These are phyloP conservation scores for Ganoderma boninense DNA, from an alignment of 1,284 basidiomycete species.

Conservation along the genomic window DNA sequence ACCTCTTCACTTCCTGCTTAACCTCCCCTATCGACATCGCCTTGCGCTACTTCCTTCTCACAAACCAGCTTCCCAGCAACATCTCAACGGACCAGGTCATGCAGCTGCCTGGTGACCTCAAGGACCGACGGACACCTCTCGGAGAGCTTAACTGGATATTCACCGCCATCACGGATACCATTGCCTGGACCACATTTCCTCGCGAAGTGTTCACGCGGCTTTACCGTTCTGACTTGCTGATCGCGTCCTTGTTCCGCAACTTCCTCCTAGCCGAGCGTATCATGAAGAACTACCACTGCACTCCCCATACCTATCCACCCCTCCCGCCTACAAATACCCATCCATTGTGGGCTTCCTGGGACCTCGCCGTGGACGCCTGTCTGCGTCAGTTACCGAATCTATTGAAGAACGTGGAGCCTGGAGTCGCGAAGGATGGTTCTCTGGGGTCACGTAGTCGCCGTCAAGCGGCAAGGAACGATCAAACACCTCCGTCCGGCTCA, in stretches of 20 bases:
- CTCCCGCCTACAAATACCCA: conserved; percentile 96
- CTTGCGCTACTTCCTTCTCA: conserved; percentile 93
- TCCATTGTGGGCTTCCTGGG: conserved; percentile 97
- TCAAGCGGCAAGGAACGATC: conserved; percentile 34
- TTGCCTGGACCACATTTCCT: conserved; percentile 98
- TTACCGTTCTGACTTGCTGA: conserved; percentile 95
- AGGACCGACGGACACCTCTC: conserved; percentile 94
- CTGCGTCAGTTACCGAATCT: conserved; percentile 92
- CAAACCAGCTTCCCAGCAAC: conserved; percentile 82
- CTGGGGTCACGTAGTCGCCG: conserved; percentile 42
- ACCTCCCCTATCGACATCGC: conserved; percentile 99
- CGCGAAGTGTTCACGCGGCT: conserved; percentile 93
- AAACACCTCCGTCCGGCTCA: conserved; percentile 34
- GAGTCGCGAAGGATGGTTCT: conserved; percentile 43
- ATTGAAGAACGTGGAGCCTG: conserved; percentile 66
- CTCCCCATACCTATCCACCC: conserved; percentile 92
- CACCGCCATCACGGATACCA: conserved; percentile 98
- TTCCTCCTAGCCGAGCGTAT: conserved; percentile 97
- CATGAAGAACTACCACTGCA: conserved; percentile 99
- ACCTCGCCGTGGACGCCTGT: conserved; percentile 96
- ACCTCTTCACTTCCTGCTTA: conserved; percentile 97
- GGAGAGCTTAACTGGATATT: conserved; percentile 99
- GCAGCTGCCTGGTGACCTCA: conserved; percentile 95
- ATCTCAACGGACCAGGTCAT: conserved; percentile 93
- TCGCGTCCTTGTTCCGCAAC: conserved; percentile 96